Conservation (phyloP, 495 filamentous ascomycete genomes). For the Apiosordaria backusii region DNA sequence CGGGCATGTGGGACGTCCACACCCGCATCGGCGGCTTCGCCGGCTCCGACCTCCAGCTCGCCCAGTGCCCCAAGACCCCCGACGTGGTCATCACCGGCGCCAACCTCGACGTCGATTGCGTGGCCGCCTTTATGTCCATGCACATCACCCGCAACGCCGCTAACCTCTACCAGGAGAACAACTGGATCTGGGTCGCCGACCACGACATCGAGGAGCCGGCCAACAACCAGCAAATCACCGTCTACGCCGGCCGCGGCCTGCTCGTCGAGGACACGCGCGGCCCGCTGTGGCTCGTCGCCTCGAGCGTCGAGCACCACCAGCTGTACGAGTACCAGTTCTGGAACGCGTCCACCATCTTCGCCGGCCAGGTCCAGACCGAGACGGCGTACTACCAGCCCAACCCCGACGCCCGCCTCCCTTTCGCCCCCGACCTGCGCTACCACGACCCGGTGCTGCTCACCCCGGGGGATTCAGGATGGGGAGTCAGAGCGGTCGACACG, state of each 20-base stretch:
- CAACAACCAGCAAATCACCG: slow-evolving; percentile 60
- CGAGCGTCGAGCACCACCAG: slow-evolving; percentile 63
- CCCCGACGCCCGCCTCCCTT: slow-evolving; percentile 65
- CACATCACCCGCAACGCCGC: slow-evolving; percentile 58
- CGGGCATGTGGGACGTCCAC: slow-evolving; percentile 88
- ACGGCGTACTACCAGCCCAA: slow-evolving; percentile 67
- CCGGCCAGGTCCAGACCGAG: slow-evolving; percentile 76
- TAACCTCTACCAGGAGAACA: slow-evolving; percentile 61
- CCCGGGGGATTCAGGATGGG: slow-evolving; percentile 50
- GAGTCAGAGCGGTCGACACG: slow-evolving; percentile 51
- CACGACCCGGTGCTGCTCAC: slow-evolving; percentile 66
- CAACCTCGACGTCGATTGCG: slow-evolving; percentile 53
- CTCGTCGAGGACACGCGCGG: slow-evolving; percentile 54
- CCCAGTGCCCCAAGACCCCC: slow-evolving; percentile 66
- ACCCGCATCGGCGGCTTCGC: slow-evolving; percentile 75
- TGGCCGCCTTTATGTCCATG: slow-evolving; percentile 64
- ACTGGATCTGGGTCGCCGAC: slow-evolving; percentile 68
- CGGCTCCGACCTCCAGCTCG: slow-evolving; percentile 71
- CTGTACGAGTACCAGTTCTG: slow-evolving; percentile 78
- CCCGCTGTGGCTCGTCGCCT: slow-evolving; percentile 55
- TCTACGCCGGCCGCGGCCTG: slow-evolving; percentile 67
- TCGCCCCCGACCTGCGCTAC: slow-evolving; percentile 54
- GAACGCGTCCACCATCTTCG: slow-evolving; percentile 59
- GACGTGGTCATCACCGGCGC: slow-evolving; percentile 35
- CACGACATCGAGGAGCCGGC: slow-evolving; percentile 65